These are phyloP conservation scores for Puccinia coronata DNA, from an alignment of 1,284 basidiomycete species.

Conservation along the genomic window DNA sequence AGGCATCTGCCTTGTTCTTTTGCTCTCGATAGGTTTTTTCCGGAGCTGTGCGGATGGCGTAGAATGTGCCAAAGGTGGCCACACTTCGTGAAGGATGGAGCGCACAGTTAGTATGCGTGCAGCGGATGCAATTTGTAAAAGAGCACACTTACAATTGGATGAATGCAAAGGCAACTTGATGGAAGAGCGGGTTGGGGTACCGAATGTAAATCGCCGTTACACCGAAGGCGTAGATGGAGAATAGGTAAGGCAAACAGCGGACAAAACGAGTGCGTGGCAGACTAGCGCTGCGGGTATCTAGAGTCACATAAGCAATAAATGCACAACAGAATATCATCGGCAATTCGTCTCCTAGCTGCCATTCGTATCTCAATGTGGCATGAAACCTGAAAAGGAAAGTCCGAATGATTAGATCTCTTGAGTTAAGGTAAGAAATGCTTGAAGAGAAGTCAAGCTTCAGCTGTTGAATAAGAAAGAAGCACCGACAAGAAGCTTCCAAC, in stretches of 20 bases:
- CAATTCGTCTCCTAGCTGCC: conserved; percentile 57
- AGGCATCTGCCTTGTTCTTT: conserved; percentile 42
- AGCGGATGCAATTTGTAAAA: background rate
- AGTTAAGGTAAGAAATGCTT: too few relatives aligned
- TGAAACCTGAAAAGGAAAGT: conserved; percentile 57
- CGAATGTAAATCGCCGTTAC: conserved; percentile 54
- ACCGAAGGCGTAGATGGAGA: conserved; percentile 50
- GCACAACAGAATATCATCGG: conserved; percentile 58
- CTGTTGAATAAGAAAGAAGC: background rate
- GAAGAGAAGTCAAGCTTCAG: too few relatives aligned
- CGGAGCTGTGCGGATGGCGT: conserved; percentile 50
- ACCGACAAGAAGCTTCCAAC: conserved; percentile 46
- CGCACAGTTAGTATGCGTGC: conserved; percentile 32
- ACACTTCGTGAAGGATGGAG: conserved; percentile 53
- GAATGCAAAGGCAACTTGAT: conserved; percentile 62
- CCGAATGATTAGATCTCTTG: too few relatives aligned
- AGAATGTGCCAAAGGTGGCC: background rate
- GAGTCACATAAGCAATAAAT: conserved; percentile 54
- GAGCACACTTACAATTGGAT: conserved; percentile 58
- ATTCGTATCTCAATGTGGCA: conserved; percentile 56
- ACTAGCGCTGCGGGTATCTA: conserved; percentile 53
- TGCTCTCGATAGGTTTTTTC: conserved; percentile 49
- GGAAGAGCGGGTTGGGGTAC: conserved; percentile 64
- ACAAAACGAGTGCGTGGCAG: conserved; percentile 46
- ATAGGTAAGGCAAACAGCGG: conserved; percentile 50